A percentile compares a stretch with the other conserved stretches of the same genome.
These are phyloP conservation scores for Onygenales sp. DNA, from an alignment of 2,329 filamentous ascomycete genomes.

Conservation along the genomic window DNA sequence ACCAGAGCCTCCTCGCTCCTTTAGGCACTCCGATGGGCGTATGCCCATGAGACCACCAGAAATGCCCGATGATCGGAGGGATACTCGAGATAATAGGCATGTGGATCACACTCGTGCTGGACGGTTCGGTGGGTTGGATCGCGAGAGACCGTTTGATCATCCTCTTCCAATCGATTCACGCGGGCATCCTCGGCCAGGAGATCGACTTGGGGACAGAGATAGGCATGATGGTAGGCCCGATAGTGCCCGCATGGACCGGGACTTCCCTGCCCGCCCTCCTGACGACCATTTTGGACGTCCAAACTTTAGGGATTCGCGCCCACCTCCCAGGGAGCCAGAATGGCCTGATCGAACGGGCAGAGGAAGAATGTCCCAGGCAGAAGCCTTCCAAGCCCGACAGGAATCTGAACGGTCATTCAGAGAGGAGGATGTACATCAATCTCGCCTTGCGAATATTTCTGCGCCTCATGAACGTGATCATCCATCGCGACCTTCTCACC, in stretches of 20 bases:
- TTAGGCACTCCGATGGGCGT: conserved; percentile 26
- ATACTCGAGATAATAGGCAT: conserved; percentile 23
- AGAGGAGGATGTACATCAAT: conserved; percentile 19
- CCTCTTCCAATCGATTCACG: conserved; percentile 20
- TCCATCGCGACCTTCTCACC: conserved; percentile 4
- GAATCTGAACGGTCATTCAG: conserved; percentile 9
- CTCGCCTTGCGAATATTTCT: conserved; percentile 14
- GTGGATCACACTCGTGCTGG: conserved; percentile 26
- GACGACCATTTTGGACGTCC: conserved; percentile 32
- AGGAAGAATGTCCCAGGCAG: conserved; percentile 20
- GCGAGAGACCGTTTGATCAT: conserved; percentile 25
- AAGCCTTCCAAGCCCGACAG: conserved; percentile 19
- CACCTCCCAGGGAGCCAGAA: conserved; percentile 25
- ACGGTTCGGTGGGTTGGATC: conserved; percentile 29
- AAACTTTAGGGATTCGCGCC: conserved; percentile 25
- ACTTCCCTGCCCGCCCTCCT: conserved; percentile 22
- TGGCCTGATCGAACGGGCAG: conserved; percentile 28
- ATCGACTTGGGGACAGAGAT: conserved; percentile 20
- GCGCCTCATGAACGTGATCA: conserved; percentile 6
- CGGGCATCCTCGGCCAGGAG: conserved; percentile 26
- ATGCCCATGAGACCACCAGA: conserved; percentile 30
- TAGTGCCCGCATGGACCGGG: conserved; percentile 15
- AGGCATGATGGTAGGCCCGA: conserved; percentile 14
- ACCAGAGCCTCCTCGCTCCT: conserved; percentile 23
- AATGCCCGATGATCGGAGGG: conserved; percentile 28